Conservation (phyloP, 2,329 filamentous ascomycete species). For the Microsporum canis region DNA sequence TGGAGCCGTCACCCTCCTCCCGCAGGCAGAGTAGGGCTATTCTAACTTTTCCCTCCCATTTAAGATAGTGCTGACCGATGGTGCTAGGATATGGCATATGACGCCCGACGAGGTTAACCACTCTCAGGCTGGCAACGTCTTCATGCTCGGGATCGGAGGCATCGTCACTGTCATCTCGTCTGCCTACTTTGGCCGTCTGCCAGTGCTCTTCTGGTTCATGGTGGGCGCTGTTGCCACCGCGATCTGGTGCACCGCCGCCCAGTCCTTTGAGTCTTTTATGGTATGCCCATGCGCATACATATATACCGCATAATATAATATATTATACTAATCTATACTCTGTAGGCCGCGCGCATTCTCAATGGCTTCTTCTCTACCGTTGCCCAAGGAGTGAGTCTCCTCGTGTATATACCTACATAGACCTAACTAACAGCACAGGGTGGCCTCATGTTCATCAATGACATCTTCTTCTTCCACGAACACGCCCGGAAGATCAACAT, state of each 20-base stretch:
- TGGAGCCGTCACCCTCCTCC: slow-evolving; percentile 31
- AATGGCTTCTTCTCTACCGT: slow-evolving; percentile 38
- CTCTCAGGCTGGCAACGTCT: slow-evolving; percentile 33
- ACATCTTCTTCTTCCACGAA: slow-evolving; percentile 34
- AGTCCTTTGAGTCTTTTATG: slow-evolving; percentile 30
- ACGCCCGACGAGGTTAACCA: slow-evolving; percentile 31
- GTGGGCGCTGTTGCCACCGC: slow-evolving; percentile 28
- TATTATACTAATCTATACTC: not conserved
- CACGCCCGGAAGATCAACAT: slow-evolving; percentile 32
- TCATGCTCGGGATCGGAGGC: slow-evolving; percentile 36
- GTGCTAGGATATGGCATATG: slow-evolving; percentile 27
- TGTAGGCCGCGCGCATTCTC: slow-evolving; percentile 30
- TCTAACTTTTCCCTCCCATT: not conserved
- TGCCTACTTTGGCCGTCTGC: slow-evolving; percentile 36
- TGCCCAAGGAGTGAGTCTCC: slow-evolving; percentile 26
- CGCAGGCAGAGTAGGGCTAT: slow-evolving; percentile 25
- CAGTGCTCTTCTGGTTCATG: slow-evolving; percentile 34
- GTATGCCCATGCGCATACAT: not conserved
- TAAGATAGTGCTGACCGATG: not conserved
- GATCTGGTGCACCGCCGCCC: slow-evolving; percentile 30
- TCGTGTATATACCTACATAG: not conserved
- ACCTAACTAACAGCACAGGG: slow-evolving; percentile 15
- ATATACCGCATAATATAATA: not conserved
- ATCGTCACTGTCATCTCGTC: slow-evolving; percentile 32
- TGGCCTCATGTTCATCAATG: slow-evolving; percentile 36